Evolutionary conservation across 176 grass and related monocot species (phyloP), one percentile per base, ranked within the genome.

Genomic region (Cocos nucifera): DNA sequence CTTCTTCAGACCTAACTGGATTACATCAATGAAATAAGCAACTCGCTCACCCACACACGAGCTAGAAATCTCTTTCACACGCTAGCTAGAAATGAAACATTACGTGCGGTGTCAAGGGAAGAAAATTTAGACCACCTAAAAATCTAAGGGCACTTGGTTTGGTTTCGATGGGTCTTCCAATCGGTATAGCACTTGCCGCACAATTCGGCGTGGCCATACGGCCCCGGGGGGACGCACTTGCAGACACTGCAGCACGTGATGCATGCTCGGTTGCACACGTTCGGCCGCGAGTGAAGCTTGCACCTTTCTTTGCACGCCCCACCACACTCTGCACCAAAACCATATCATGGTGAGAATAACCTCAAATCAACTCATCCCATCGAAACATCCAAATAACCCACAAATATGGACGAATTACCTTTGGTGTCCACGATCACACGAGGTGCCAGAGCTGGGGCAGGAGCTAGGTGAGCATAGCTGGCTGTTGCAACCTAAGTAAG

Each of bases 151-250:
- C 92, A 96, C 78, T 96, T 96, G 80, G 86, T 88, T 32, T 2
- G 65, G 80, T 96, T 96, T 67, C 83, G 83, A 75, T 96, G 92
- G 59, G 86, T 90, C 77, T 53, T 83, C 92, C 92, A 96, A 28
- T 85, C 73, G 0, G 92, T 76, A 77, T 96, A 96, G 77, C 92
- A 96, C 56, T n/a, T 82, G 75, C 92, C 86, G 78, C 92, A 96
- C 15, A 84, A 76, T 80, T 90, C 83, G 69, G 44, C 69, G 83
- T 96, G 87, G 19, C 92, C 92, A 12, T 58, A 49, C 2, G 86
- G 90, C 76, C 92, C 92, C 64, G 86, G 86, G 58, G 92, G 92
- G 63, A 96, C 92, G 80, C 86, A 96, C 65, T 50, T 84, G 83
- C 92, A 96, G 0, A 71, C 73, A 49, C 74, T 73, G 83, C 92